Conservation (phyloP, 352 stramenopile species). For the Lagenidium sp. region DNA sequence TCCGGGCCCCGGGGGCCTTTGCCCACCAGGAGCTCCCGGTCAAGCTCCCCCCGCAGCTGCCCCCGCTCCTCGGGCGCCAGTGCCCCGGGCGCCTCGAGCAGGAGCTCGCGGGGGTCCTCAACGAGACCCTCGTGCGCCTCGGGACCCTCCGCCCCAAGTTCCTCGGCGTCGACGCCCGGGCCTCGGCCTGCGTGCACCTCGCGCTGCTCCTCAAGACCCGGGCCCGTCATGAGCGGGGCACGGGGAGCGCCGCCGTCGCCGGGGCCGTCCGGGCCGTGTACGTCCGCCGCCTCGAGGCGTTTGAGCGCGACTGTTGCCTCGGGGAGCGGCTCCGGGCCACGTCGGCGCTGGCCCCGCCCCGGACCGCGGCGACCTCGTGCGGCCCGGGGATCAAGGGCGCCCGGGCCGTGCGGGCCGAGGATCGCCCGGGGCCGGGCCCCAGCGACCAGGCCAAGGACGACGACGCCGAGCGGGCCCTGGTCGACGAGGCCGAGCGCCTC, state of each 20-base stretch:
- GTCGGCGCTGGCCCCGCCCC: slow-evolving; percentile 16
- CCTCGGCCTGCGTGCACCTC: slow-evolving; percentile 47
- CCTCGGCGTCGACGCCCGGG: slow-evolving; percentile 17
- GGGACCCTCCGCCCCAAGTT: slow-evolving; percentile 57
- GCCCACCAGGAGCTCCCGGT: slow-evolving; percentile 34
- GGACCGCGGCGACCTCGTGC: slow-evolving; percentile 24
- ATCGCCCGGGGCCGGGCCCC: no score
- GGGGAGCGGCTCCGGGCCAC: slow-evolving; percentile 38
- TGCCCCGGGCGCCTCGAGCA: slow-evolving; percentile 55
- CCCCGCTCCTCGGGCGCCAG: slow-evolving; percentile 22
- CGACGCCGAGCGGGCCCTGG: no score
- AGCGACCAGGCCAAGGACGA: no score
- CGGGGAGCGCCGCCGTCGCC: slow-evolving; percentile 13
- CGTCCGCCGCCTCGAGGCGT: slow-evolving; percentile 18
- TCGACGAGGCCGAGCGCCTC: no score
- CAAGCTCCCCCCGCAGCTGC: slow-evolving; percentile 53
- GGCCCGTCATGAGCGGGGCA: no score
- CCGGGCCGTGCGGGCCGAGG: slow-evolving; percentile 31
- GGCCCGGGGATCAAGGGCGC: slow-evolving; percentile 37
- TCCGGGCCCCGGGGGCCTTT: slow-evolving; percentile 31
- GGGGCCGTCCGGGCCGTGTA: slow-evolving; percentile 15
- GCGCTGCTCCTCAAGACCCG: slow-evolving; percentile 43
- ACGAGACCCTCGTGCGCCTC: slow-evolving; percentile 46
- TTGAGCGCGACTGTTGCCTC: slow-evolving; percentile 46
- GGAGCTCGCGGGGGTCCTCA: slow-evolving; percentile 41